A percentile compares a stretch with the other conserved stretches of the same genome.
These are phyloP conservation scores for Colletotrichum sp. DNA, from an alignment of 2,329 filamentous ascomycete genomes.

Conservation along the genomic window DNA sequence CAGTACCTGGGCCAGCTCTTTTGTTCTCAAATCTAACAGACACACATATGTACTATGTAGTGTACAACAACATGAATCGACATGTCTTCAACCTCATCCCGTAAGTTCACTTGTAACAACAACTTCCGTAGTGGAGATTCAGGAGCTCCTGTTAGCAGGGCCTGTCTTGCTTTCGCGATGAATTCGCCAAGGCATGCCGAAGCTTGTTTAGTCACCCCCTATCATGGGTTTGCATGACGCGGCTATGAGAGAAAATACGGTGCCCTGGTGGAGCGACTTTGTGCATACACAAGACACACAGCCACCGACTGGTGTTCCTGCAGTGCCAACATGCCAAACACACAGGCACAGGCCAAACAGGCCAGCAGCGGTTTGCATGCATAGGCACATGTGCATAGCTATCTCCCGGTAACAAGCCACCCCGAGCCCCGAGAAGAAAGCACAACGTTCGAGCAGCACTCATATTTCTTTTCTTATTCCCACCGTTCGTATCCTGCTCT, in stretches of 20 bases:
- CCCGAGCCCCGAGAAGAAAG: background rate
- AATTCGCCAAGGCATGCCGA: background rate
- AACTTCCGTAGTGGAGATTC: background rate
- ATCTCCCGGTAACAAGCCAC: background rate
- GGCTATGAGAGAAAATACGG: slow-evolving; percentile 6
- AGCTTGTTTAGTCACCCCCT: slow-evolving; percentile 15
- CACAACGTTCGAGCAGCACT: background rate
- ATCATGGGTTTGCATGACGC: slow-evolving; percentile 10
- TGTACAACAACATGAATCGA: background rate
- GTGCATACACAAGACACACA: background rate
- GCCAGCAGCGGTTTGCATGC: background rate
- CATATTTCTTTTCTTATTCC: background rate
- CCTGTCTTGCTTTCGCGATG: background rate
- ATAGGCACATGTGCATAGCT: background rate
- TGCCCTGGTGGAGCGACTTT: background rate
- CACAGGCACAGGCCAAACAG: background rate
- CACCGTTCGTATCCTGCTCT: background rate
- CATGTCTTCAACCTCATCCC: background rate
- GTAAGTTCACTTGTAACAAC: background rate
- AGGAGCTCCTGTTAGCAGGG: background rate
- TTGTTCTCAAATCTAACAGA: background rate
- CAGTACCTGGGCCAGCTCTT: background rate
- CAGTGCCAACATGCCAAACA: background rate
- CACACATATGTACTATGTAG: background rate
- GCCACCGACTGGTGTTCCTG: background rate